Base-by-base conservation (phyloP, 2,329 filamentous ascomycete species). In the Botrytis galanthina region DNA sequence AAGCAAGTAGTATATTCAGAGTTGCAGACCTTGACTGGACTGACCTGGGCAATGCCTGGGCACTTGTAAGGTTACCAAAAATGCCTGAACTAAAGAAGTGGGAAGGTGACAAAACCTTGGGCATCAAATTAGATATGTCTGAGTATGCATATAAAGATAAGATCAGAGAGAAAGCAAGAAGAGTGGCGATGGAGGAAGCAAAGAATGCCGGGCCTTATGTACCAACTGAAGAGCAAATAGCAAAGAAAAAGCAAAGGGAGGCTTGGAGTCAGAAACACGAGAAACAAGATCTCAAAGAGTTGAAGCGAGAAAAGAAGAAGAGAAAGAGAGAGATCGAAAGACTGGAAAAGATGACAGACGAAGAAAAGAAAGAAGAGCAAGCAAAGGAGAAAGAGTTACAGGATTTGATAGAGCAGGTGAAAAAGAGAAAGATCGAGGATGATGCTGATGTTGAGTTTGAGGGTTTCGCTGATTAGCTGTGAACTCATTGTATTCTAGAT, bases 1-100 rank as follows among this genome's bases (percentile, higher is more conserved):
- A 95, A 77, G 94, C 95, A 1, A 91, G 90, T 74, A 97, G 94
- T 79, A 98, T 99, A 77, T 99, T 99, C 85, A 90, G 92, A 18
- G 85, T 94, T 3, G 82, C 86, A 4, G 94, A 97, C 79, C 86
- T 98, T 26, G 91, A 97, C 81, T 99, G 96, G 96, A 84, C 87
- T 8, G 92, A 94, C 71, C 86, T 96, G 0, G 95, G 91, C 0
- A 86, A 89, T 71, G 92, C 92, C 0, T 99, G 95, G 93, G 96
- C 93, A 2, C 86, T 99, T 0, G 85, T 98, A 3, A 91, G 91
- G 69, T 86, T 98, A 76, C 96, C 96, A 6, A 94, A 92, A 80
- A 99, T 99, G 96, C 95, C 96, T 0, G 96, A 99, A 82, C 84
- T 93, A 71, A 92, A 91, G 78, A 88, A 86, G 0, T 95, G 92